A percentile compares a stretch with the other conserved stretches of the same genome.
Evolutionary conservation across 2,329 filamentous ascomycete species (phyloP).

Genomic region (Lecanosticta acicola): DNA sequence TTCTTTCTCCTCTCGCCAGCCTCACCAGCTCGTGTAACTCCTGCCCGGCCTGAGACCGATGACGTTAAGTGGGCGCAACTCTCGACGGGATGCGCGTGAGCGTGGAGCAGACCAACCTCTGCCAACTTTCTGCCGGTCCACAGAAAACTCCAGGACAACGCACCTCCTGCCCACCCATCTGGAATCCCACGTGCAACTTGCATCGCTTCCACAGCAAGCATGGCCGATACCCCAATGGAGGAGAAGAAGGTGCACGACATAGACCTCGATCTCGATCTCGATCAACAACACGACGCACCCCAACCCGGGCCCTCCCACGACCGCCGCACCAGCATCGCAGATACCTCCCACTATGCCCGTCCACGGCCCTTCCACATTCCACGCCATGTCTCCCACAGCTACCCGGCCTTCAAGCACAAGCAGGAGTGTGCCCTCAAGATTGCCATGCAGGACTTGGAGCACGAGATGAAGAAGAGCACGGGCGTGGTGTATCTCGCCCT

Average conservation of each 20-base stretch:
- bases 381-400: conserved; percentile 27
- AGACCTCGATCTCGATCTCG: conserved; percentile 13
- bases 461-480: conserved; percentile 28
- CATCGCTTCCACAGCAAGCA: conserved; percentile 4
- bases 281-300: conserved; percentile 1
- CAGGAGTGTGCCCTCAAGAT: conserved; percentile 31
- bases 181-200: background rate
- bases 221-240: conserved; percentile 20
- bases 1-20: conserved; percentile 6
- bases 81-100: background rate
- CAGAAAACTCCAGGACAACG: too few species aligned
- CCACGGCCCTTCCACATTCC: conserved; percentile 32
- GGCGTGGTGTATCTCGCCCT: conserved; percentile 26
- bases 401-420: conserved; percentile 30
- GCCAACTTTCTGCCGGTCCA: background rate
- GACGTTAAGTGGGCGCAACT: conserved; percentile 9
- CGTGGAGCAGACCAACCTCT: background rate
- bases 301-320: conserved; percentile 4
- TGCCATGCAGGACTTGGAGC: conserved; percentile 29
- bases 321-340: conserved; percentile 15
- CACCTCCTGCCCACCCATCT: background rate
- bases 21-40: conserved; percentile 3
- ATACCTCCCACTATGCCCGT: conserved; percentile 31
- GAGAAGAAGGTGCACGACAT: conserved; percentile 25
- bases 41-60: conserved; percentile 3